phyloP scores from a whole-genome alignment of 2,329 filamentous ascomycete species.

The Pseudogymnoascus sp. region DNA sequence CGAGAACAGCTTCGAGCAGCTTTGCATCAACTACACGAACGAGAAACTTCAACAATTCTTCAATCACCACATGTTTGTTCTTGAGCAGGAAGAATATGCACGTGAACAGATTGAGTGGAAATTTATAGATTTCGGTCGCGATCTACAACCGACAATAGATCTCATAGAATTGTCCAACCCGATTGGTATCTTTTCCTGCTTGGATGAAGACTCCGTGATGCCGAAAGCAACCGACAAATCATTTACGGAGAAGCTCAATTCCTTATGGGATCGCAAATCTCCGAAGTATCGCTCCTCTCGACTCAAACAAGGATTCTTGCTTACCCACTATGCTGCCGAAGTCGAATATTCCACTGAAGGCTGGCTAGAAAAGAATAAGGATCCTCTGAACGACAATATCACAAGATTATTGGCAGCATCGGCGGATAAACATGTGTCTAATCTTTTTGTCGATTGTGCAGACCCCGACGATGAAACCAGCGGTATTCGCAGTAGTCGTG shows the following conservation, averaged over 20 bases:
- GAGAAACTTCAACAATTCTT: slow-evolving; percentile 99
- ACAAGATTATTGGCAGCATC: slow-evolving; percentile 80
- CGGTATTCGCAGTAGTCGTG: slow-evolving; percentile 60
- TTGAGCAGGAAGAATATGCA: slow-evolving; percentile 97
- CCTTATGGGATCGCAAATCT: slow-evolving; percentile 92
- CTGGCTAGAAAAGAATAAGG: slow-evolving; percentile 99
- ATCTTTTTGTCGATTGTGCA: slow-evolving; percentile 79
- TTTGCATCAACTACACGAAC: slow-evolving; percentile 99
- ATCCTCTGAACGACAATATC: slow-evolving; percentile 93
- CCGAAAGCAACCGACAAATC: slow-evolving; percentile 95
- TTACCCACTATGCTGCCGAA: slow-evolving; percentile 95
- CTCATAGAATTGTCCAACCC: slow-evolving; percentile 93
- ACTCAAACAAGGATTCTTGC: slow-evolving; percentile 82
- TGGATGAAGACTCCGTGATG: slow-evolving; percentile 98
- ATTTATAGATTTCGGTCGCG: slow-evolving; percentile 97
- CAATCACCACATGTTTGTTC: slow-evolving; percentile 99
- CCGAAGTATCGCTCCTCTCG: slow-evolving; percentile 85
- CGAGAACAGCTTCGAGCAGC: slow-evolving; percentile 94
- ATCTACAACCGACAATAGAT: slow-evolving; percentile 94
- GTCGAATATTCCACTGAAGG: slow-evolving; percentile 93
- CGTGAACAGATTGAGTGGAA: slow-evolving; percentile 98
- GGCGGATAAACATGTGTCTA: slow-evolving; percentile 71
- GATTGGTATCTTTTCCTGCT: slow-evolving; percentile 95
- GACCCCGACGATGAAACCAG: slow-evolving; percentile 67
- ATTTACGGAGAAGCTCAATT: slow-evolving; percentile 96